Evolutionary conservation across 192 early-diverging fungal species (phyloP), one percentile per base, ranked within the genome.

Genomic region (Coemansia biformis): DNA sequence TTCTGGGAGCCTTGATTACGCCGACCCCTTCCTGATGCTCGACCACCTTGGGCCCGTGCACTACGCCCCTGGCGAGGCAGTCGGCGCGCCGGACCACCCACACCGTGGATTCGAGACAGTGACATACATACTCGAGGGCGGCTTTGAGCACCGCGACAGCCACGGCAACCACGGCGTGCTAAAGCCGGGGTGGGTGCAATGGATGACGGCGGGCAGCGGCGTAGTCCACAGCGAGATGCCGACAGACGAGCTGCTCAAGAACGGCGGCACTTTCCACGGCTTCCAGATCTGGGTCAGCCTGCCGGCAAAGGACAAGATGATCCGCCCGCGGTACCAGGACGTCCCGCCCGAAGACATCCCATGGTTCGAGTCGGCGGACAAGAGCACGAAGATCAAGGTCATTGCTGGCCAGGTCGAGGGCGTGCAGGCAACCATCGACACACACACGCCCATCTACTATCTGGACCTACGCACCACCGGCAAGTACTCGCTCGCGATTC

Each of bases 11-110:
- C 75, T 88, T 21, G 73, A 83, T 34, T 82, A 86, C 43, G 78
- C 90, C 32, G 92, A 96, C 54, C 92, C 92, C 5, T 93, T 96
- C 74, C 71, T 93, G 28, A 84, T 93, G 83, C 79, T 93, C 26
- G 93, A 96, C 61, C 71, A 77, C 38, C 50, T 75, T 47, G 76
- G 76, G n/a, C 76, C 76, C 1, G 60, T 53, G 23, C n/a, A 57
- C 47, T 81, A 81, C 29, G 67, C 42, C 10, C 80, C 80, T 1
- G 72, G 76, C 38, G 78, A 79, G 52, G 79, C 76, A 4, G 63
- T 74, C n/a, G 80, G 78, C 24, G 78, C 70, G 30, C 84, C 85
- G 0, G 81, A 88, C 32, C 87, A 88, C 37, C 87, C 86, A 13
- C 86, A 91, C 42, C 80, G 89, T 28, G 89, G 87, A 13, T 88